Evolutionary conservation across 176 grass and related monocot genomes (phyloP), one percentile per base, ranked within the genome.

Genomic region (Lolium rigidum): DNA sequence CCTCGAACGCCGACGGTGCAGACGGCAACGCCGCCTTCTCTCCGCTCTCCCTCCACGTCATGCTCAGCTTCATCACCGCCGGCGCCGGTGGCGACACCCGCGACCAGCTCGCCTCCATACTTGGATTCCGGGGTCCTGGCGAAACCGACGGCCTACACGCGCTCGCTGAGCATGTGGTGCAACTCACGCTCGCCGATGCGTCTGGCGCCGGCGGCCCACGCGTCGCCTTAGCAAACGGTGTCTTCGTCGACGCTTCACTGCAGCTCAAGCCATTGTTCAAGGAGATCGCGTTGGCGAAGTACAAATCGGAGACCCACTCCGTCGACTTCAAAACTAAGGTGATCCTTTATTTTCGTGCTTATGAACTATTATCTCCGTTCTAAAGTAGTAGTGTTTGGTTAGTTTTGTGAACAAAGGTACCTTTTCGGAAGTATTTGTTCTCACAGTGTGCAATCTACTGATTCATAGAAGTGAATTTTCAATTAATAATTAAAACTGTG

Each of bases 41-140:
- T 37, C 95, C 95, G 61, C 87, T 98, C 20, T 98, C 95, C 39
- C 71, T 98, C 55, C 93, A 98, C 28, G 72, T 90, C 46, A 86
- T 81, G 8, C 95, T 98, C 88, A 85, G 89, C 89, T 89, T 98
- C 56, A 31, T 95, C 16, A 83, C 91, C 13, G 85, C 91, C 14
- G 91, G 93, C 17, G 73, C 91, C 0, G 89, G 81, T 5, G 91
- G 91, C 21, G 52, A 80, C 63, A 98, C 95, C 60, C 87, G 92
- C 14, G 83, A 93, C 68, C 89, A 95, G 31, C 75, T 95, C 18
- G 46, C 79, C 47, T 83, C 91, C 16, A 52, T 76, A 48, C n/a
- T n/a, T n/a, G n/a, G n/a, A n/a, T n/a, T n/a, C n/a, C n/a, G n/a
- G n/a, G n/a, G n/a, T n/a, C n/a, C n/a, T n/a, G n/a, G n/a, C 0